Evolutionary conservation across 306 rosid genomes (phyloP).

Genomic region (Vigna radiata): DNA sequence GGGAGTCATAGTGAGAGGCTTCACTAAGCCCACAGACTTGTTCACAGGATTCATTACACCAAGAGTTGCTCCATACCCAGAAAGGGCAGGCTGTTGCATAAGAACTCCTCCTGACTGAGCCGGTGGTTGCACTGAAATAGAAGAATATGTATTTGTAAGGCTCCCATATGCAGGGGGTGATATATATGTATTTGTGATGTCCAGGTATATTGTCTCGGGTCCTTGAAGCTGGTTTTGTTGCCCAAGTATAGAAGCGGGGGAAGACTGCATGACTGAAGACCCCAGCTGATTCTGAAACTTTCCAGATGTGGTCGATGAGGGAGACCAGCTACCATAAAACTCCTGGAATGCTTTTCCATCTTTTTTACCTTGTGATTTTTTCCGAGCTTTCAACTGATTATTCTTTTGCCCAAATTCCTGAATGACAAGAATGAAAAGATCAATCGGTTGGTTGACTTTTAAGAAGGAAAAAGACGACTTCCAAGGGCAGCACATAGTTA

Average conservation of each 20-base stretch:
- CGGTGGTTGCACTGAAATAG: slow-evolving; percentile 59
- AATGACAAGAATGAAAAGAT: background rate
- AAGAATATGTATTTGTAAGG: slow-evolving; percentile 59
- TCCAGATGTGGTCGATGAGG: slow-evolving; percentile 47
- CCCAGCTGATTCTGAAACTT: slow-evolving; percentile 60
- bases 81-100: slow-evolving; percentile 53
- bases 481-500: background rate
- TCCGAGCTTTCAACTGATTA: slow-evolving; percentile 52
- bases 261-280: slow-evolving; percentile 52
- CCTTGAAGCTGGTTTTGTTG: slow-evolving; percentile 62
- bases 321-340: slow-evolving; percentile 58
- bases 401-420: slow-evolving; percentile 61
- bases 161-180: slow-evolving; percentile 52
- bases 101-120: slow-evolving; percentile 55
- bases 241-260: slow-evolving; percentile 55
- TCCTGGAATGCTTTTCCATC: slow-evolving; percentile 53
- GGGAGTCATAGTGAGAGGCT: slow-evolving; percentile 75
- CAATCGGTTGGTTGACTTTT: background rate
- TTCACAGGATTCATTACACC: slow-evolving; percentile 42
- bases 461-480: background rate
- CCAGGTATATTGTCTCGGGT: slow-evolving; percentile 55
- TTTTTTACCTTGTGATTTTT: slow-evolving; percentile 52
- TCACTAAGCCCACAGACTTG: slow-evolving; percentile 51
- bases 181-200: slow-evolving; percentile 52
- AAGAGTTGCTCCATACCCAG: slow-evolving; percentile 56